These are phyloP conservation scores for Symbiodinium natans DNA, from an alignment of 73 alveolate species.

Conservation along the genomic window DNA sequence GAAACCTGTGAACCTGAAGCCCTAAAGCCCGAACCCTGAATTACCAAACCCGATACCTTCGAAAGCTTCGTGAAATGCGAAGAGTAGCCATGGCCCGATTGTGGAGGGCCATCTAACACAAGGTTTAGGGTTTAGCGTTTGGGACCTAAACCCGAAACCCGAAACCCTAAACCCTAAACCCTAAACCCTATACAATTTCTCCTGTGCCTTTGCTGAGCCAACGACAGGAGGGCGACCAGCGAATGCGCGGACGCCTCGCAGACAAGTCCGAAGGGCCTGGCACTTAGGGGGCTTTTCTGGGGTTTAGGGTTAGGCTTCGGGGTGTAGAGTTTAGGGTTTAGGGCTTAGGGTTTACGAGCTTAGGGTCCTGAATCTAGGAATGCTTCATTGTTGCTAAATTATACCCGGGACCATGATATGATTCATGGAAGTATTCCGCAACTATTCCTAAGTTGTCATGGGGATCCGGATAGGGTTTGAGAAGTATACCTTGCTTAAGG, in stretches of 20 bases:
- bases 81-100: too few species aligned
- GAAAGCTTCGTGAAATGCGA: too few species aligned
- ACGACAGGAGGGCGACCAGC: constrained; percentile 80
- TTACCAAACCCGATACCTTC: background rate
- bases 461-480: too few species aligned
- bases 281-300: background rate
- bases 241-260: constrained; percentile 73
- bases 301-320: background rate
- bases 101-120: too few species aligned
- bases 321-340: background rate
- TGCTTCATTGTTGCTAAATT: too few species aligned
- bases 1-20: background rate
- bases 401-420: too few species aligned
- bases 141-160: background rate
- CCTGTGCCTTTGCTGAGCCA: background rate
- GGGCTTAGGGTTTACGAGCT: background rate
- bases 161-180: background rate
- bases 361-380: too few species aligned
- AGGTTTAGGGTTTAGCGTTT: too few species aligned
- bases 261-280: constrained; percentile 22
- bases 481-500: too few species aligned
- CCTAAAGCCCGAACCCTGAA: background rate
- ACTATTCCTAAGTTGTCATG: too few species aligned
- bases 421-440: too few species aligned
- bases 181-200: background rate